Conservation (phyloP, 495 filamentous ascomycete genomes). For the Bacidia gigantensis region DNA sequence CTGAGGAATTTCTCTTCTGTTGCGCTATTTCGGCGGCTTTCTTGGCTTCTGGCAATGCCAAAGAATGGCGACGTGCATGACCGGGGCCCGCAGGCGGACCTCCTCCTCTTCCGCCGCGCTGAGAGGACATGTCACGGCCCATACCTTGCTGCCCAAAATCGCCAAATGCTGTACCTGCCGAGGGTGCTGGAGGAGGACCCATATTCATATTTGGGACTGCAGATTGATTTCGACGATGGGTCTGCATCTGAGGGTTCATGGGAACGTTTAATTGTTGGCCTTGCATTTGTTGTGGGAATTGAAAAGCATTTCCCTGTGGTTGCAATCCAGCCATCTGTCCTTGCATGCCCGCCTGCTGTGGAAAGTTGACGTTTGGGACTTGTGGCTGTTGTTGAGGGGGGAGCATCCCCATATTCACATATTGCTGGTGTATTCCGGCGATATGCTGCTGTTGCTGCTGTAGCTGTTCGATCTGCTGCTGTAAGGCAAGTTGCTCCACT, state of each 20-base stretch:
- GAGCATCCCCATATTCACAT: slow-evolving; percentile 91
- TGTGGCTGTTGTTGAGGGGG: slow-evolving; percentile 58
- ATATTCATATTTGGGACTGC: slow-evolving; percentile 86
- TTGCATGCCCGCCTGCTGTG: slow-evolving; percentile 48
- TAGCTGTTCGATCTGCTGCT: slow-evolving; percentile 95
- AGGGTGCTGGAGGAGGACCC: slow-evolving; percentile 91
- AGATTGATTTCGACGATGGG: slow-evolving; percentile 96
- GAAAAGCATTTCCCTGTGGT: slow-evolving; percentile 70
- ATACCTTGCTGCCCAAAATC: slow-evolving; percentile 54
- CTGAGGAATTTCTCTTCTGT: slow-evolving; percentile 85
- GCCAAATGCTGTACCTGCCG: slow-evolving; percentile 71
- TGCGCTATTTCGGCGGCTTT: slow-evolving; percentile 94
- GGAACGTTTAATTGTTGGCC: slow-evolving; percentile 53
- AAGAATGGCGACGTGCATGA: slow-evolving; percentile 87
- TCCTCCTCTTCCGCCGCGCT: slow-evolving; percentile 64
- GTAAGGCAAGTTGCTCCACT: slow-evolving; percentile 98
- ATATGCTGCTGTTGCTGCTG: slow-evolving; percentile 99
- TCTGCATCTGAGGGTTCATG: slow-evolving; percentile 65
- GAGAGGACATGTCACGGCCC: slow-evolving; percentile 50
- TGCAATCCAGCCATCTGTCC: slow-evolving; percentile 59
- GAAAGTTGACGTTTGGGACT: slow-evolving; percentile 49
- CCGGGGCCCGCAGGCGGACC: slow-evolving; percentile 52
- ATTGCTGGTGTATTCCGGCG: slow-evolving; percentile 88
- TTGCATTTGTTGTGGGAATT: slow-evolving; percentile 75
- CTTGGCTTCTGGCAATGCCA: slow-evolving; percentile 90